Percentiles rank a stretch among this genome's conserved stretches.
Conservation (phyloP, 306 rosid genomes). For the Begonia masoniana region DNA sequence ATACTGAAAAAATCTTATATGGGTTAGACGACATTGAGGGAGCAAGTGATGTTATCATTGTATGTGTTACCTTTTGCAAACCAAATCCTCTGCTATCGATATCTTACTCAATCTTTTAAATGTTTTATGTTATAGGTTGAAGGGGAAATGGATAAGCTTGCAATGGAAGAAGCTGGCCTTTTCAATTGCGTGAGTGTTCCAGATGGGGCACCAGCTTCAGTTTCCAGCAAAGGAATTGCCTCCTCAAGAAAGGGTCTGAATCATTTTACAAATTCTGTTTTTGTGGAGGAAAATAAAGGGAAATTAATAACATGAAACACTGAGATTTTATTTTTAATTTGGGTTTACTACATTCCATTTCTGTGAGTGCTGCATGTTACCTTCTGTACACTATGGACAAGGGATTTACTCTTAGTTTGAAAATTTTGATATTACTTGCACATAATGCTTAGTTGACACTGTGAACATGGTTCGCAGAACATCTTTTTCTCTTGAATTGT, state of each 20-base stretch:
- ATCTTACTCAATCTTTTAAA: conserved; percentile 5
- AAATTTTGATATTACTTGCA: too few relatives aligned
- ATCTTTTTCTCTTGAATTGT: too few relatives aligned
- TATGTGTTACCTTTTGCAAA: conserved; percentile 24
- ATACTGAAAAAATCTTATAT: conserved; percentile 80
- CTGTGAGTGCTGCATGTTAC: too few relatives aligned
- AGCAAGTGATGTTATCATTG: conserved; percentile 67
- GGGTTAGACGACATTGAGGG: conserved; percentile 82
- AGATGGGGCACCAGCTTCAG: conserved; percentile 82
- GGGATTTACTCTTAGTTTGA: too few relatives aligned
- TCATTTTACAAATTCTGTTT: not conserved
- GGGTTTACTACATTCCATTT: too few relatives aligned
- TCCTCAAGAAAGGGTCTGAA: conserved; percentile 50
- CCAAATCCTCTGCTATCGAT: conserved; percentile 7
- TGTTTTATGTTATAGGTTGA: conserved; percentile 52
- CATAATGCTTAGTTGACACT: too few relatives aligned
- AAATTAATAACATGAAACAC: too few relatives aligned
- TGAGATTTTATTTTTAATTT: too few relatives aligned
- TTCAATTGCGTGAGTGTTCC: conserved; percentile 91
- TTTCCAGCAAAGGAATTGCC: conserved; percentile 65
- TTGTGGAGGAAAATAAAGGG: too few relatives aligned
- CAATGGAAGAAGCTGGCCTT: conserved; percentile 97
- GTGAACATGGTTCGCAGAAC: too few relatives aligned
- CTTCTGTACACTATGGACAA: too few relatives aligned
- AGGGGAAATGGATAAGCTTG: conserved; percentile 97